These are phyloP conservation scores for Actinidia arguta DNA, from an alignment of 179 eudicot genomes.

Conservation along the genomic window DNA sequence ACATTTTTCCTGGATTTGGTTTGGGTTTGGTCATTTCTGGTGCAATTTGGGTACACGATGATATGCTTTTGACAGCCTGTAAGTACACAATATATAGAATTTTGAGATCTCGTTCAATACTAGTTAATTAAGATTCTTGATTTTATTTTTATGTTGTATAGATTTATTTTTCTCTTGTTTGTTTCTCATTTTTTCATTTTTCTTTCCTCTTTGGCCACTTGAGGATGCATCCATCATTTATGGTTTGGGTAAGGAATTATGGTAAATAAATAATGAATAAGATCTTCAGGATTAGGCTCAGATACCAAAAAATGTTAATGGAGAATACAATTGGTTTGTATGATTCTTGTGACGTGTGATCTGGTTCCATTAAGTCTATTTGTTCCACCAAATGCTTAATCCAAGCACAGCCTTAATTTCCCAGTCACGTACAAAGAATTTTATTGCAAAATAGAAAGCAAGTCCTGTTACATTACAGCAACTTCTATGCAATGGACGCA, in stretches of 20 bases:
- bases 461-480: slow-evolving; percentile 4
- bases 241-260: neutral
- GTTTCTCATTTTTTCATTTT: no score
- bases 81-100: slow-evolving; percentile 39
- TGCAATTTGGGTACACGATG: slow-evolving; percentile 93
- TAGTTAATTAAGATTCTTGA: neutral
- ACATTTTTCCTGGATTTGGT: slow-evolving; percentile 96
- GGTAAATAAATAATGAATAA: neutral
- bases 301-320: no score
- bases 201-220: neutral
- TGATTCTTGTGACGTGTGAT: neutral
- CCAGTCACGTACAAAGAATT: slow-evolving; percentile 2
- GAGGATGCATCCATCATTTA: neutral
- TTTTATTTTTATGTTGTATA: no score
- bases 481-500: neutral
- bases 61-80: slow-evolving; percentile 96
- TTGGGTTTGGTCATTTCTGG: slow-evolving; percentile 91
- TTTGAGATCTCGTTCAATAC: neutral
- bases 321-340: neutral
- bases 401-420: no score
- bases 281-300: neutral
- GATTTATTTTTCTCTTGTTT: neutral
- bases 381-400: no score
- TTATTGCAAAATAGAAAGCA: neutral
- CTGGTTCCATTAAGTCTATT: neutral